These are phyloP conservation scores for Lentinula lateritia DNA, from an alignment of 768 basidiomycete genomes.

Conservation along the genomic window DNA sequence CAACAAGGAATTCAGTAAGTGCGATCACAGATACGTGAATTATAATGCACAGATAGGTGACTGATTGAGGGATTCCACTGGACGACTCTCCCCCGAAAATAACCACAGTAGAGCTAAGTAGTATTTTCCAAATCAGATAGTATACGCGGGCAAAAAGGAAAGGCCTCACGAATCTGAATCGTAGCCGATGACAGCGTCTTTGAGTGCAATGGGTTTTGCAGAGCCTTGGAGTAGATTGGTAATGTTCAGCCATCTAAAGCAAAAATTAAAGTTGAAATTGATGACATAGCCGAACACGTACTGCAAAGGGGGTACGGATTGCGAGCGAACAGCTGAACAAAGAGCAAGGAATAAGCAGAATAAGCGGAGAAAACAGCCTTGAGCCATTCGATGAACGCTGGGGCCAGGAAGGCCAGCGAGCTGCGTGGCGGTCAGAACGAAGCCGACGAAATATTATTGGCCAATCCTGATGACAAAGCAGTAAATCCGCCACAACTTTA, in stretches of 20 bases:
- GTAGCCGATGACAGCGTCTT: conserved; percentile 67
- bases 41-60: conserved; percentile 60
- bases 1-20: conserved; percentile 8
- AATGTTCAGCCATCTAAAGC: conserved; percentile 61
- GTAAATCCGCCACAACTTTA: not conserved
- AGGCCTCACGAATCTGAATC: conserved; percentile 35
- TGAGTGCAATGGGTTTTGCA: conserved; percentile 53
- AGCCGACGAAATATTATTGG: not conserved
- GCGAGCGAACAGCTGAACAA: not conserved
- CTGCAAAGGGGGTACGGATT: conserved; percentile 53
- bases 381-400: conserved; percentile 24
- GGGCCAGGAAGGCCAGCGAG: conserved; percentile 9
- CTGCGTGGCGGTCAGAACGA: conserved; percentile 2
- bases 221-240: conserved; percentile 50
- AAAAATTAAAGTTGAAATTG: conserved; percentile 18
- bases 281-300: conserved; percentile 14
- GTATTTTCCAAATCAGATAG: not conserved
- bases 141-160: not conserved
- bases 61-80: conserved; percentile 53
- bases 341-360: conserved; percentile 19
- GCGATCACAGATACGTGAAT: not conserved
- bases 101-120: conserved; percentile 47
- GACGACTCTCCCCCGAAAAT: conserved; percentile 75
- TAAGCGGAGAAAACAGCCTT: conserved; percentile 19
- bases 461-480: not conserved